phyloP scores from a whole-genome alignment of 2,329 filamentous ascomycete genomes.

The Aspergillus felis region DNA sequence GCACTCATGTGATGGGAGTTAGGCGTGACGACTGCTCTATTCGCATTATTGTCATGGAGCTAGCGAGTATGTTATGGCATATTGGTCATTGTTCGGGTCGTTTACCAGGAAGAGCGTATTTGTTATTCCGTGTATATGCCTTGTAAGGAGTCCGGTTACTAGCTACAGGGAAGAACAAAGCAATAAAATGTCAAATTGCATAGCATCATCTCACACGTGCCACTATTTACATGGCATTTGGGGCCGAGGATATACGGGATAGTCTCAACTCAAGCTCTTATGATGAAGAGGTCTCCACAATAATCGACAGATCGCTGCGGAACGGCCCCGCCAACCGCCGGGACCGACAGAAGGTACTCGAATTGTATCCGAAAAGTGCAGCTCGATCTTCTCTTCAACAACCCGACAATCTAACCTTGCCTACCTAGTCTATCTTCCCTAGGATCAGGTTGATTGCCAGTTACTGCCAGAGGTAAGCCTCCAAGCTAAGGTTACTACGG shows the following conservation, averaged over 20 bases:
- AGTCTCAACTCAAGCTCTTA: background rate
- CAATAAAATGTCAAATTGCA: background rate
- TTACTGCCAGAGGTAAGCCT: background rate
- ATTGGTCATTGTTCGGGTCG: background rate
- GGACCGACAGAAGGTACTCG: constrained; percentile 6
- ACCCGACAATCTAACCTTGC: background rate
- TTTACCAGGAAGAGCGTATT: background rate
- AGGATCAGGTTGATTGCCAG: background rate
- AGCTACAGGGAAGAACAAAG: background rate
- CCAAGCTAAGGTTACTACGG: background rate
- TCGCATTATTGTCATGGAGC: background rate
- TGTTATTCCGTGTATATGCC: background rate
- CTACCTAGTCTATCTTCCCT: background rate
- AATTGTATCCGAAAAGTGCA: background rate
- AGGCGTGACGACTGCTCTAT: background rate
- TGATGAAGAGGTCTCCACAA: background rate
- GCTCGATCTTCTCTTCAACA: background rate
- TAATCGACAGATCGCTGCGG: background rate
- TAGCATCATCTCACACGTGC: no score
- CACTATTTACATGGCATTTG: no score
- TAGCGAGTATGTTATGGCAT: background rate
- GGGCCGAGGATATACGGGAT: no score
- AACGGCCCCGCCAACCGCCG: constrained; percentile 3
- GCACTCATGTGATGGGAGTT: background rate
- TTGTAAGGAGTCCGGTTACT: background rate